Percentiles rank a stretch among this genome's conserved stretches.
phyloP scores from a whole-genome alignment of 495 filamentous ascomycete species.

The Aspergillus conjunctus region DNA sequence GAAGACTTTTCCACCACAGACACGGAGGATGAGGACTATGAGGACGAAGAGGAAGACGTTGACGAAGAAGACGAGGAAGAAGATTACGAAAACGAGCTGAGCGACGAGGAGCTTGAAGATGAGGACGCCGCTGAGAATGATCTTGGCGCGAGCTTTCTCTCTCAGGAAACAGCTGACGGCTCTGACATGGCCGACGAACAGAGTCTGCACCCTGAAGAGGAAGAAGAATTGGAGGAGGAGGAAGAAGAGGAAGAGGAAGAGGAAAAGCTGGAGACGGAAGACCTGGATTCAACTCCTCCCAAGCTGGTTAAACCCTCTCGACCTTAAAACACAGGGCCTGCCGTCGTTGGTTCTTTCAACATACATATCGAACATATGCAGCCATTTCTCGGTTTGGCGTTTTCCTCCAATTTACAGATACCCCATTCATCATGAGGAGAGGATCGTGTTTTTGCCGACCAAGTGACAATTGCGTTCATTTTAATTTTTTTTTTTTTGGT shows the following conservation, averaged over 20 bases:
- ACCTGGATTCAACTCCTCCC: slow-evolving; percentile 13
- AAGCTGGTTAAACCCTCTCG: neutral
- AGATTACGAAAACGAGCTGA: slow-evolving; percentile 40
- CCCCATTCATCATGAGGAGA: neutral
- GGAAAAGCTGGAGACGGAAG: slow-evolving; percentile 20
- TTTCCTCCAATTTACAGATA: neutral
- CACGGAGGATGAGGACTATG: slow-evolving; percentile 54
- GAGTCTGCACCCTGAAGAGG: slow-evolving; percentile 30
- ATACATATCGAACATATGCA: slow-evolving; percentile 11
- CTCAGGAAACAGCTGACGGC: slow-evolving; percentile 54
- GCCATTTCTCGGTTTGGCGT: slow-evolving; percentile 12
- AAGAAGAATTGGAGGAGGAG: slow-evolving; percentile 4
- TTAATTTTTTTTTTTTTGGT: neutral
- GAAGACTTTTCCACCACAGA: slow-evolving; percentile 82
- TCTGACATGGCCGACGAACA: slow-evolving; percentile 48
- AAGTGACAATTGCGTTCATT: neutral
- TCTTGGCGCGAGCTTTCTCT: slow-evolving; percentile 63
- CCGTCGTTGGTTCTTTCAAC: neutral
- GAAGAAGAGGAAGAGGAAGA: slow-evolving; percentile 19
- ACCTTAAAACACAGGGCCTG: neutral
- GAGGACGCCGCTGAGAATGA: slow-evolving; percentile 45
- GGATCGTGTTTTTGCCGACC: neutral
- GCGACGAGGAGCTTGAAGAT: slow-evolving; percentile 47
- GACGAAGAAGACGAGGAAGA: slow-evolving; percentile 49
- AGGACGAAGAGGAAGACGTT: slow-evolving; percentile 34